phyloP scores from a whole-genome alignment of 2,329 filamentous ascomycete genomes.

The Fusarium veterinarium region DNA sequence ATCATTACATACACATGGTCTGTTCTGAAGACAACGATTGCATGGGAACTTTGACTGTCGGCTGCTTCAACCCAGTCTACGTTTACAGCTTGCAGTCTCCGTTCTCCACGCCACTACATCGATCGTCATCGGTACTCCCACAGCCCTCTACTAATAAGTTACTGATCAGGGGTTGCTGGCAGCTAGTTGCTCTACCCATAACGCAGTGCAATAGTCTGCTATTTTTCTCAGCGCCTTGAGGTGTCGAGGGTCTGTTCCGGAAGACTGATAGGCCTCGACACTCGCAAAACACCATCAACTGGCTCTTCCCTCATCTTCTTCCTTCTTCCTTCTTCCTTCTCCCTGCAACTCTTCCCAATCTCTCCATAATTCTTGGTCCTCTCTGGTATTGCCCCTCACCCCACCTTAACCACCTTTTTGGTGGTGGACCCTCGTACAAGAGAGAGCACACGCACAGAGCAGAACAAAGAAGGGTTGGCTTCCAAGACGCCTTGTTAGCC shows the following conservation, averaged over 20 bases:
- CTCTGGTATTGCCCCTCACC: constrained; percentile 32
- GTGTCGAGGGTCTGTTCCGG: constrained; percentile 8
- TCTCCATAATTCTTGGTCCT: constrained; percentile 28
- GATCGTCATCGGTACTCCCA: constrained; percentile 45
- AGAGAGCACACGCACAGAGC: constrained; percentile 17
- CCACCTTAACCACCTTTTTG: constrained; percentile 27
- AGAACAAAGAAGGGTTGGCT: constrained; percentile 36
- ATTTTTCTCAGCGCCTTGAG: constrained; percentile 4
- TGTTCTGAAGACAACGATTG: constrained; percentile 30
- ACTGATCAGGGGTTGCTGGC: constrained; percentile 28
- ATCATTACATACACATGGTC: constrained; percentile 12
- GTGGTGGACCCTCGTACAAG: constrained; percentile 36
- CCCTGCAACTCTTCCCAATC: constrained; percentile 28
- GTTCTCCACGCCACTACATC: constrained; percentile 43
- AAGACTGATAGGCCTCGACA: constrained; percentile 7
- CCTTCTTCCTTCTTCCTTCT: constrained; percentile 20
- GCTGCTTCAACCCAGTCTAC: constrained; percentile 8
- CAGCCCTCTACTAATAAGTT: constrained; percentile 4
- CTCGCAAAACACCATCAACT: constrained; percentile 27
- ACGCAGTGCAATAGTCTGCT: constrained; percentile 1
- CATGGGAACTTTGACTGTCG: constrained; percentile 30
- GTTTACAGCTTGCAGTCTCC: background rate
- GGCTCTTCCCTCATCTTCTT: constrained; percentile 19
- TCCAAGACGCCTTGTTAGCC: constrained; percentile 15
- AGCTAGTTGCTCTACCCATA: constrained; percentile 13